A percentile compares a stretch with the other conserved stretches of the same genome.
Evolutionary conservation across 1,284 basidiomycete species (phyloP).

Genomic region (Leccinum fallax): DNA sequence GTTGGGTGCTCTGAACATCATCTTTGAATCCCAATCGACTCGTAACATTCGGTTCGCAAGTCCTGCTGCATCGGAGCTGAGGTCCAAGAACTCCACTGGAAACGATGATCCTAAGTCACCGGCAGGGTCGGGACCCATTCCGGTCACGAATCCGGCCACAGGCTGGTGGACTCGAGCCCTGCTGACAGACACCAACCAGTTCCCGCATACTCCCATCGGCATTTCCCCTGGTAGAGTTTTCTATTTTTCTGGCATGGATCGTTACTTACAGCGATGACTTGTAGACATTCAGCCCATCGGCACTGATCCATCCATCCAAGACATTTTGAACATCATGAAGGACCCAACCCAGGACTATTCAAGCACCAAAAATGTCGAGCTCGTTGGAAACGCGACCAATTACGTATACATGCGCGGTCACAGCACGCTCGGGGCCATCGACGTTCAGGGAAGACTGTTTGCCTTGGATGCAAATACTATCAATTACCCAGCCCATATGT

Average conservation of each 20-base stretch:
- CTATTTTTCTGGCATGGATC: background rate
- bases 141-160: slow-evolving; percentile 10
- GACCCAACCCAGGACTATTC: slow-evolving; percentile 9
- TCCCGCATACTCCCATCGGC: slow-evolving; percentile 5
- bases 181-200: slow-evolving; percentile 4
- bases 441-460: slow-evolving; percentile 11
- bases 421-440: slow-evolving; percentile 14
- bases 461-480: background rate
- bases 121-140: slow-evolving; percentile 3
- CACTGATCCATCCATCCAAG: background rate
- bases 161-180: slow-evolving; percentile 17
- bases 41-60: slow-evolving; percentile 19
- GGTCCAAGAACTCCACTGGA: background rate
- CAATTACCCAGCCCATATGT: slow-evolving; percentile 1
- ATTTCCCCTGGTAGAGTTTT: slow-evolving; percentile 7
- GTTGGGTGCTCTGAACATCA: slow-evolving; percentile 16
- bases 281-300: slow-evolving; percentile 15
- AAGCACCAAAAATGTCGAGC: background rate
- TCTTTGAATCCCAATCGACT: slow-evolving; percentile 14
- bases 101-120: background rate
- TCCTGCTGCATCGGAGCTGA: background rate
- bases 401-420: slow-evolving; percentile 19
- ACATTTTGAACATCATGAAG: background rate
- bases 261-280: background rate
- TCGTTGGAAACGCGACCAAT: slow-evolving; percentile 6